Base-by-base conservation (phyloP, 345 rosid species). In the Tarenaya hassleriana region DNA sequence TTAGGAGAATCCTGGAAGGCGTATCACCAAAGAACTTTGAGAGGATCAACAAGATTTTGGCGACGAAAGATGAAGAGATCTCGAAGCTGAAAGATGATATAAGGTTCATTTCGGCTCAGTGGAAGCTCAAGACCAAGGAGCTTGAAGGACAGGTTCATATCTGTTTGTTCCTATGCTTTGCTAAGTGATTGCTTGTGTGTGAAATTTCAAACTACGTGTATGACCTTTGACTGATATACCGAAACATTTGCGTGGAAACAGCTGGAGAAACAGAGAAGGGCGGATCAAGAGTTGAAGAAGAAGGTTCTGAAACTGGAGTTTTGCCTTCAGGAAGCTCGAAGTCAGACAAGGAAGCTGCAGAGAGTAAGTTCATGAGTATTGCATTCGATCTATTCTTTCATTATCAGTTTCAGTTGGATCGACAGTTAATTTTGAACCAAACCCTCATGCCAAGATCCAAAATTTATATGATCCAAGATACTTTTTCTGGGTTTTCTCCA, bases 281-380 rank as follows among this genome's bases (percentile, higher is more conserved):
- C 77, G 35, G 94, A 81, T 69, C 89, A 87, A 60, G 96, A 87
- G 46, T 62, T 81, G 60, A 87, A 79, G 58, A 87, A 77, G 78
- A 74, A 84, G 63, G 89, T 81, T 14, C 33, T 83, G 75, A 83
- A 79, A 61, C 60, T 87, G 46, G 95, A 83, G 65, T 83, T 86
- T 69, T 86, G 92, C 59, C 81, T 83, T 56, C 92, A 83, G 43
- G 92, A 87, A 66, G 74, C 87, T 40, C 83, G 78, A 44, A 60
- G 84, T 43, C 94, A 79, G 65, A 83, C 81, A 7, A 69, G 83
- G 53, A 87, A 79, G 62, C 82, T 83, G 39, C 87, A 79, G 16
- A 69, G 87, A 83, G 96, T 83, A 74, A 56, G 12, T 37, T 11
- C 9, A 52, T 13, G 10, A 50, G 20, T 47, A 15, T 58, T 27